Base-by-base conservation (phyloP, 345 rosid genomes). In the Dipteronia sinensis region DNA sequence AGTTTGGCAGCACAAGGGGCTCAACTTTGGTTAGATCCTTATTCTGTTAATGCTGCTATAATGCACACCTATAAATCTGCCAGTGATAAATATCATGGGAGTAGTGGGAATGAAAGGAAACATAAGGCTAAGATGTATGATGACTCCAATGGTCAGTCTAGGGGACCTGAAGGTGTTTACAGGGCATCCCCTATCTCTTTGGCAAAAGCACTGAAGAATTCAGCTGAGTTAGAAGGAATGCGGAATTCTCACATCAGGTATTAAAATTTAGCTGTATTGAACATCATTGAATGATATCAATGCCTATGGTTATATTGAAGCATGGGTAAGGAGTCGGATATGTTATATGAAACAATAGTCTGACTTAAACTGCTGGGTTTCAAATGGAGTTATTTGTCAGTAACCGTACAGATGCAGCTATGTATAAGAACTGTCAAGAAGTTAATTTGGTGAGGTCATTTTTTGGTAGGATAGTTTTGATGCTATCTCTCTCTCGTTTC, bases 161-260 rank as follows among this genome's bases (percentile, higher is more conserved):
- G 71, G 31, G 90, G 86, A 77, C 86, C 93, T 64, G 77, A 81
- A 78, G 95, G 96, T 66, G 82, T 93, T 76, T 91, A 83, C 70
- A 90, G 76, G 90, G 78, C 81, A 55, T 95, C 98, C 59, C 99
- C 99, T n/a, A 82, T 95, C 74, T 89, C 97, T 59, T 75, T 90
- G 72, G 86, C 90, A 31, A 95, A 95, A 89, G 98, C 99, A 66
- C 77, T 95, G 80, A 95, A 95, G 82, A 93, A 95, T 69, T 80
- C 87, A 22, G 86, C 92, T 0, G 99, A 95, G 81, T 80, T 95
- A 81, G 91, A 89, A 81, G 99, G 99, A 78, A 93, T 93, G 99
- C 85, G 75, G 74, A 89, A 89, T 77, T 88, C 90, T 83, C 99
- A 95, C 83, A 87, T 93, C 76, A 92, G 98, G 99, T 93, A 85